These are phyloP conservation scores for Elaeagnus macrophylla DNA, from an alignment of 306 rosid genomes.

Conservation along the genomic window DNA sequence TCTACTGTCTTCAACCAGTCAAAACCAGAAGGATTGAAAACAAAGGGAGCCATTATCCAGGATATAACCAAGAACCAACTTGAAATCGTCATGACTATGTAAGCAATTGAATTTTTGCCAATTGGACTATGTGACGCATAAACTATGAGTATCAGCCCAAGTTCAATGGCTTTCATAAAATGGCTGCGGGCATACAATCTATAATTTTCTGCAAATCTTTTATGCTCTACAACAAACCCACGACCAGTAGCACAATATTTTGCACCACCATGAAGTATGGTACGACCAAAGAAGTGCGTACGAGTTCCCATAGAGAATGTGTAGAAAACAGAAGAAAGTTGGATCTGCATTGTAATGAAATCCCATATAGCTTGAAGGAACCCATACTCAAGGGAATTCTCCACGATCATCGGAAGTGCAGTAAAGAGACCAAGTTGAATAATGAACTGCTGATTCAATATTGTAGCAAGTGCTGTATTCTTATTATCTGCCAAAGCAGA, in stretches of 20 bases:
- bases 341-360: constrained; percentile 76
- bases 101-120: constrained; percentile 49
- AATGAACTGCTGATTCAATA: constrained; percentile 68
- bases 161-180: constrained; percentile 83
- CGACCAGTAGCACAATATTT: constrained; percentile 88
- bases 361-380: constrained; percentile 81
- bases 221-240: constrained; percentile 85
- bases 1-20: constrained; percentile 85
- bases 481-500: constrained; percentile 30
- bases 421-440: constrained; percentile 78
- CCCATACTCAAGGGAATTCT: constrained; percentile 73
- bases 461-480: constrained; percentile 49
- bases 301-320: constrained; percentile 84
- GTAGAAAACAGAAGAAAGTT: constrained; percentile 81
- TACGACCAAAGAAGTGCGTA: constrained; percentile 71
- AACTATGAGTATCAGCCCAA: constrained; percentile 59
- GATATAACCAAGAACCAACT: constrained; percentile 80
- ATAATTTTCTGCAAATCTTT: constrained; percentile 78
- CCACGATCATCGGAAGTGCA: constrained; percentile 87
- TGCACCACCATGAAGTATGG: constrained; percentile 88
- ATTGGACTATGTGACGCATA: constrained; percentile 60
- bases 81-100: constrained; percentile 62
- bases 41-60: constrained; percentile 79
- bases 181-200: constrained; percentile 88
- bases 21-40: constrained; percentile 80